Evolutionary conservation across 2,329 filamentous ascomycete species (phyloP), one percentile per base, ranked within the genome.

Genomic region (Aspergillus niger): DNA sequence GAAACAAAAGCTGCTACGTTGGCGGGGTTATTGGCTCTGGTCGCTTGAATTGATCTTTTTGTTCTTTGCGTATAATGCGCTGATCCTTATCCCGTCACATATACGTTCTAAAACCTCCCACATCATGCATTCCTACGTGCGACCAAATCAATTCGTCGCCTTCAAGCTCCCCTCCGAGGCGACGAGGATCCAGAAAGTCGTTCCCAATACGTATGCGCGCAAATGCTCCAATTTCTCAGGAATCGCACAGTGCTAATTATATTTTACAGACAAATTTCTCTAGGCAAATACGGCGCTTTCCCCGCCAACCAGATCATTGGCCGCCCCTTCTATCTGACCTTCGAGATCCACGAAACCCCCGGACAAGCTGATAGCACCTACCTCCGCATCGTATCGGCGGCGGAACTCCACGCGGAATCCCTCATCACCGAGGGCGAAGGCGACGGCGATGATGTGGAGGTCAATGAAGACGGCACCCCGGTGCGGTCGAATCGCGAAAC

Each of bases 271-370:
- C 91, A 87, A 48, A 90, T 98, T 65, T 92, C 91, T 1, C 82
- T 98, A 36, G 92, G 92, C 58, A 98, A 97, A 85, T 96, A 95
- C 74, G 95, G 95, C 65, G 87, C 87, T 2, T 97, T 99, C 73
- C 89, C 91, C 15, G 88, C 91, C 55, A 97, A 98, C 73, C 85
- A 95, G 32, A 86, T 99, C 49, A 86, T 99, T 64, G 90, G 92
- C n/a, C 89, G 95, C 7, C 95, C 95, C 0, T 97, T 91, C 74
- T 87, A 97, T 79, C 82, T 96, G 62, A 98, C 93, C 0, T 99
- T 92, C 78, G 94, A 98, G 75, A 83, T 98, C 2, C 85, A 90
- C 64, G 92, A 97, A 69, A 86, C 85, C 70, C 77, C 82, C 26
- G 83, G 88, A 4, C 84, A 84, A 62, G 86, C 90, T 66, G 81